A percentile compares a stretch with the other conserved stretches of the same genome.
Evolutionary conservation across 2,329 filamentous ascomycete genomes (phyloP).

Genomic region (Colletotrichum agaves): DNA sequence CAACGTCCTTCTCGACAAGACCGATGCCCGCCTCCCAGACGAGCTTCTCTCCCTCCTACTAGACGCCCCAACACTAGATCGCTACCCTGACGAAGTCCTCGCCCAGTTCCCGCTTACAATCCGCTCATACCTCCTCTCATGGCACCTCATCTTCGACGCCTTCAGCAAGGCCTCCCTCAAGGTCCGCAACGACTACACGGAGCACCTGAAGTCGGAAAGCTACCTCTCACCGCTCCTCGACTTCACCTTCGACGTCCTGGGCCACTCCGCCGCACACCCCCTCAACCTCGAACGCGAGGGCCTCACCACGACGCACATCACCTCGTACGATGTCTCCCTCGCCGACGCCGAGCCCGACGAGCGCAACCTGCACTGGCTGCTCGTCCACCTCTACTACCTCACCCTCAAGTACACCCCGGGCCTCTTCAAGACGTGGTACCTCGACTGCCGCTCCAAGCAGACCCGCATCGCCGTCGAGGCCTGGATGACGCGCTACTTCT

Average conservation of each 20-base stretch:
- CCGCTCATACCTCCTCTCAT: conserved; percentile 85
- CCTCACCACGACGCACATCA: conserved; percentile 68
- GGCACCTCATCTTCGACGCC: conserved; percentile 90
- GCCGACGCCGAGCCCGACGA: conserved; percentile 71
- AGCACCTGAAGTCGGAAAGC: conserved; percentile 79
- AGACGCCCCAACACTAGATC: conserved; percentile 78
- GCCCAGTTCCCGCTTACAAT: conserved; percentile 75
- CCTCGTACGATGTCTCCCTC: conserved; percentile 61
- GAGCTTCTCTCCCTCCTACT: conserved; percentile 87
- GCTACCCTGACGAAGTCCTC: conserved; percentile 72
- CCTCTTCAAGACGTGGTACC: conserved; percentile 85
- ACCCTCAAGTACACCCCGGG: conserved; percentile 80
- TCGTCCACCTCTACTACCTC: conserved; percentile 88
- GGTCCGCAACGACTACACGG: conserved; percentile 82
- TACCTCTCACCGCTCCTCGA: conserved; percentile 76
- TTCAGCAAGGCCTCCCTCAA: conserved; percentile 83
- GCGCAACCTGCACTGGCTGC: conserved; percentile 82
- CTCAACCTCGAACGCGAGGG: conserved; percentile 77
- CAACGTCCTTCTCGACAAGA: conserved; percentile 78
- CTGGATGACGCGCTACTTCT: conserved; percentile 90
- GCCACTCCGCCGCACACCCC: conserved; percentile 78
- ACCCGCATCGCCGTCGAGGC: conserved; percentile 81
- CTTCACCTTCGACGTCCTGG: conserved; percentile 86
- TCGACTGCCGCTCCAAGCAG: conserved; percentile 82
- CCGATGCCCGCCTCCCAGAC: conserved; percentile 78